Conservation (phyloP, 2,329 filamentous ascomycete genomes). For the Paracoccidioides brasiliensis region DNA sequence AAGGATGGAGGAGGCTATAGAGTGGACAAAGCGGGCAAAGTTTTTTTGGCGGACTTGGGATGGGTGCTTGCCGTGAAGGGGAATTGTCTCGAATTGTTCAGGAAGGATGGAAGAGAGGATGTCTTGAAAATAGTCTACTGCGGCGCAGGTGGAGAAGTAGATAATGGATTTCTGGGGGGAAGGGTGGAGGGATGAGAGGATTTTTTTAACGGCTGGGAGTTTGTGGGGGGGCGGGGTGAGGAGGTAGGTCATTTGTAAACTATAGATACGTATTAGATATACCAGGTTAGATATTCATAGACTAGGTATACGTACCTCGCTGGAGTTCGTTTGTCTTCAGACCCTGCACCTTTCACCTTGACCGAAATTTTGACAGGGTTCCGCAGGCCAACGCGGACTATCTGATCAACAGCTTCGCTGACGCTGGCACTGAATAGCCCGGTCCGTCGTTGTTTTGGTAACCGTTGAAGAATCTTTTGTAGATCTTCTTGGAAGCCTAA, state of each 20-base stretch:
- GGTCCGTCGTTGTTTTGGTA: conserved; percentile 88
- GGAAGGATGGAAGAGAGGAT: conserved; percentile 63
- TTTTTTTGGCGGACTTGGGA: conserved; percentile 80
- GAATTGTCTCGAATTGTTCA: conserved; percentile 53
- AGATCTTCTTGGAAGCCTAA: conserved; percentile 88
- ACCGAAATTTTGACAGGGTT: conserved; percentile 94
- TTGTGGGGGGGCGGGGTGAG: conserved; percentile 65
- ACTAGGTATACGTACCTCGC: conserved; percentile 41
- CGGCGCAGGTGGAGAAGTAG: conserved; percentile 86
- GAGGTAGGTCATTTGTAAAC: conserved; percentile 82
- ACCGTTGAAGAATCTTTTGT: conserved; percentile 64
- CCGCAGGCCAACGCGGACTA: conserved; percentile 78
- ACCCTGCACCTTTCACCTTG: conserved; percentile 68
- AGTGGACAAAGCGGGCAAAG: conserved; percentile 64
- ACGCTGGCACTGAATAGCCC: conserved; percentile 91
- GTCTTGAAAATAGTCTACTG: conserved; percentile 86
- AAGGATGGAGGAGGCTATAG: conserved; percentile 63
- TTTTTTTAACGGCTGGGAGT: conserved; percentile 56
- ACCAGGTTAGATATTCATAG: background rate
- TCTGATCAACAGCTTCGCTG: conserved; percentile 86
- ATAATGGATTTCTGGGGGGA: conserved; percentile 74
- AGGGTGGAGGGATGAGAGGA: conserved; percentile 58
- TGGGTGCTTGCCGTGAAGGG: conserved; percentile 84
- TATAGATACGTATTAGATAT: conserved; percentile 12
- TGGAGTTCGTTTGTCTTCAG: conserved; percentile 75